A percentile compares a stretch with the other conserved stretches of the same genome.
phyloP scores from a whole-genome alignment of 1,284 basidiomycete species.

The Rhizoctonia solani region DNA sequence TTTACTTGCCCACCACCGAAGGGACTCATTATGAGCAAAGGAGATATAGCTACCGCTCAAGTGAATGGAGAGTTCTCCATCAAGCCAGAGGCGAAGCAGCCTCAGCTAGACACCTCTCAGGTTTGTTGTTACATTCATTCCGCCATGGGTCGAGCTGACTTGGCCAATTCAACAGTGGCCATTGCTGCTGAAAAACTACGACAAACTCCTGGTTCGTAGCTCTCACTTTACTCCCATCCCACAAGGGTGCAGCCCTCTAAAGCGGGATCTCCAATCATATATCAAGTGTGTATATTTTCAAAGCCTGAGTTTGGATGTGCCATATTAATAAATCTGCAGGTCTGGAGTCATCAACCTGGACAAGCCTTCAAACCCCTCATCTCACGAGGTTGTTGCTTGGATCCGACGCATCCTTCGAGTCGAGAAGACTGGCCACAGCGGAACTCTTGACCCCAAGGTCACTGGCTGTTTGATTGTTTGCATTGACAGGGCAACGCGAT shows the following conservation, averaged over 20 bases:
- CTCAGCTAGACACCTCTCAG: slow-evolving; percentile 85
- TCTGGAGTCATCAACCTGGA: slow-evolving; percentile 99
- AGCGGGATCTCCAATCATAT: slow-evolving; percentile 89
- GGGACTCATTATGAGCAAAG: slow-evolving; percentile 54
- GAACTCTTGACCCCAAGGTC: slow-evolving; percentile 98
- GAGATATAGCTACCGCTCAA: slow-evolving; percentile 57
- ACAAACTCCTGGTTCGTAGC: slow-evolving; percentile 91
- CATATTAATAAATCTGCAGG: slow-evolving; percentile 50
- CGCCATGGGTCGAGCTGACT: background rate
- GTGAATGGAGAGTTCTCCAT: slow-evolving; percentile 73
- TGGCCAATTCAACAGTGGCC: slow-evolving; percentile 71
- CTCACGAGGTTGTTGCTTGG: slow-evolving; percentile 99
- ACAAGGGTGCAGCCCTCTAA: slow-evolving; percentile 85
- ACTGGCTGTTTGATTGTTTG: slow-evolving; percentile 99
- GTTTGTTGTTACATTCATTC: background rate
- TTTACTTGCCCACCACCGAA: background rate
- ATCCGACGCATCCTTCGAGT: slow-evolving; percentile 92
- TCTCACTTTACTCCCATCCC: slow-evolving; percentile 99
- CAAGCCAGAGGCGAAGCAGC: slow-evolving; percentile 73
- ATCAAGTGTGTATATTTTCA: slow-evolving; percentile 66
- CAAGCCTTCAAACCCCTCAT: slow-evolving; percentile 99
- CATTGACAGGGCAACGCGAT: slow-evolving; percentile 97
- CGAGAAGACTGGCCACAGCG: slow-evolving; percentile 98
- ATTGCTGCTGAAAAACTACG: slow-evolving; percentile 97
- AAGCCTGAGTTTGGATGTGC: background rate